phyloP scores from a whole-genome alignment of 2,329 filamentous ascomycete species.

The Arthrobotrys musiformis region DNA sequence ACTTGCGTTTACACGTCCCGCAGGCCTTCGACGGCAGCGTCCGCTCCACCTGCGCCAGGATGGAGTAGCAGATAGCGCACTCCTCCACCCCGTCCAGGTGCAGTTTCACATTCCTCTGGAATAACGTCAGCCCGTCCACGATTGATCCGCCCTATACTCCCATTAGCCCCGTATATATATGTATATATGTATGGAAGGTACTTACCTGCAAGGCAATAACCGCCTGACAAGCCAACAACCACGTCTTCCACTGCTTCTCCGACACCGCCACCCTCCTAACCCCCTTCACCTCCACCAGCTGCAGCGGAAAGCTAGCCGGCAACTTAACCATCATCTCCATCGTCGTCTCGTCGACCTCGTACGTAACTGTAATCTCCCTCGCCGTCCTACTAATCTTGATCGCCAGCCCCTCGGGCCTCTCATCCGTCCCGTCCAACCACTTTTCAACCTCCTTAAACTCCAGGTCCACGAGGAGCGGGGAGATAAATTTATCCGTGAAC shows the following conservation, averaged over 20 bases:
- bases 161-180: not conserved
- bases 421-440: slow-evolving; percentile 71
- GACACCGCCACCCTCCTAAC: slow-evolving; percentile 85
- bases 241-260: slow-evolving; percentile 91
- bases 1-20: slow-evolving; percentile 90
- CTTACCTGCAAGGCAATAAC: slow-evolving; percentile 86
- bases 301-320: slow-evolving; percentile 83
- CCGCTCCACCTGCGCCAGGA: slow-evolving; percentile 83
- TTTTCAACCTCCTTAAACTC: slow-evolving; percentile 74
- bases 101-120: slow-evolving; percentile 85
- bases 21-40: slow-evolving; percentile 92
- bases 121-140: slow-evolving; percentile 85
- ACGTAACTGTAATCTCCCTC: slow-evolving; percentile 82
- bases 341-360: slow-evolving; percentile 86
- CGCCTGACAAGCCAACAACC: slow-evolving; percentile 87
- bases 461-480: slow-evolving; percentile 74
- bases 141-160: slow-evolving; percentile 76
- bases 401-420: slow-evolving; percentile 67
- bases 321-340: slow-evolving; percentile 85
- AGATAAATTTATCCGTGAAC: slow-evolving; percentile 89
- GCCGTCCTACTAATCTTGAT: slow-evolving; percentile 78
- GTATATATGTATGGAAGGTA: not conserved
- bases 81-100: slow-evolving; percentile 92
- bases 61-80: slow-evolving; percentile 96
- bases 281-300: slow-evolving; percentile 78